A percentile compares a stretch with the other conserved stretches of the same genome.
These are phyloP conservation scores for Davidsoniella virescens DNA, from an alignment of 2,329 filamentous ascomycete genomes.

Conservation along the genomic window DNA sequence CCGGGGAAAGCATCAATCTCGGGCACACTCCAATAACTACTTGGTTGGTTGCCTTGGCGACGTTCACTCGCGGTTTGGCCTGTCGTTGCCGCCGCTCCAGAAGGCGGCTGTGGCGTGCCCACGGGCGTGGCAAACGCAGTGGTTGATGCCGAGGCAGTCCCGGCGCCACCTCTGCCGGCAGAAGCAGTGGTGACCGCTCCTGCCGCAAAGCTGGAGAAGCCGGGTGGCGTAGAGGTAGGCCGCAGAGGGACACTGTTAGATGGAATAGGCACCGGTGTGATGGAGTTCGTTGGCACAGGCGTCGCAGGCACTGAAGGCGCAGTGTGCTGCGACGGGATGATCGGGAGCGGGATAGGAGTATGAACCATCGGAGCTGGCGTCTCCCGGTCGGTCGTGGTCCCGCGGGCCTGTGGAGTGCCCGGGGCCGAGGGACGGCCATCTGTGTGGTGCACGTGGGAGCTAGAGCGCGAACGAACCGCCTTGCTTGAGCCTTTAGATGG, in stretches of 20 bases:
- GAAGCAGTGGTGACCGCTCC: neutral
- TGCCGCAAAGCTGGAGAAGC: neutral
- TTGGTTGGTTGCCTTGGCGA: conserved; percentile 41
- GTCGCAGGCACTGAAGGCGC: conserved; percentile 21
- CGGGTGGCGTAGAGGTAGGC: conserved; percentile 7
- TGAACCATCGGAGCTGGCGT: conserved; percentile 2
- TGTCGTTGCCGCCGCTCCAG: conserved; percentile 38
- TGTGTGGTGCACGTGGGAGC: conserved; percentile 31
- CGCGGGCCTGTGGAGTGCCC: conserved; percentile 24
- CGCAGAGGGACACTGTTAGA: conserved; percentile 1
- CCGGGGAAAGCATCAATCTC: conserved; percentile 63
- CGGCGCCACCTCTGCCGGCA: neutral
- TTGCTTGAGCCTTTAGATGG: conserved; percentile 18
- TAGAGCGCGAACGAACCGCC: conserved; percentile 38
- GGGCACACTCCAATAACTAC: conserved; percentile 77
- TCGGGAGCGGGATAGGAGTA: conserved; percentile 9
- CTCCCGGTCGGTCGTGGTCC: conserved; percentile 13
- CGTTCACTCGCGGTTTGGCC: conserved; percentile 29
- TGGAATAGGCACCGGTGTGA: neutral
- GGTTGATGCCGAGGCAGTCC: conserved; percentile 13
- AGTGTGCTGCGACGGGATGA: conserved; percentile 18
- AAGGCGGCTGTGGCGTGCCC: conserved; percentile 20
- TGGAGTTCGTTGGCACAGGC: conserved; percentile 11
- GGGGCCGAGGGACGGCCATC: conserved; percentile 25
- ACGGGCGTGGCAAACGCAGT: conserved; percentile 22